phyloP scores from a whole-genome alignment of 148 eudicot genomes.

The Amaranthus palmeri region DNA sequence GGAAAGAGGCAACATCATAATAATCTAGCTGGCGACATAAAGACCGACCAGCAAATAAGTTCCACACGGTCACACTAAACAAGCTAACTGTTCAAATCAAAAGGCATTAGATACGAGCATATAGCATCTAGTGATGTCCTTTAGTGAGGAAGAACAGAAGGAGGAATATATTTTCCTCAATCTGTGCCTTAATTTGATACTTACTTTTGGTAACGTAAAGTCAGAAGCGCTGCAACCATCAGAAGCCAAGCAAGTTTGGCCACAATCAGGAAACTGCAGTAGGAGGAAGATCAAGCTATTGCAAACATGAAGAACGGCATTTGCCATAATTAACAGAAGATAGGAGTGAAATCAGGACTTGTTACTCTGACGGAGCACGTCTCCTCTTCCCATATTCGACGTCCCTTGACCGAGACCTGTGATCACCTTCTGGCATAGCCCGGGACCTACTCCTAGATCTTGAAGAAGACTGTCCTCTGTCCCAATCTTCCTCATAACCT shows the following conservation, averaged over 20 bases:
- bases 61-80: slow-evolving; percentile 36
- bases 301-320: slow-evolving; percentile 13
- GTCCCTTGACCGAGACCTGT: slow-evolving; percentile 77
- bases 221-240: slow-evolving; percentile 29
- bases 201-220: slow-evolving; percentile 31
- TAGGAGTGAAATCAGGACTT: slow-evolving; percentile 5
- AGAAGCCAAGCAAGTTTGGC: slow-evolving; percentile 21
- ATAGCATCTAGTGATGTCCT: slow-evolving; percentile 26
- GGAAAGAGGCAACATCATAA: slow-evolving; percentile 1
- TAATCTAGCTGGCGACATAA: slow-evolving; percentile 18
- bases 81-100: slow-evolving; percentile 29
- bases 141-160: slow-evolving; percentile 23
- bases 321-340: not conserved
- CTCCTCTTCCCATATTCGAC: slow-evolving; percentile 83
- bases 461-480: slow-evolving; percentile 70
- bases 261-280: slow-evolving; percentile 18
- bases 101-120: slow-evolving; percentile 23
- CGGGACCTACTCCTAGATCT: slow-evolving; percentile 78
- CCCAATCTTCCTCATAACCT: slow-evolving; percentile 77
- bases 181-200: slow-evolving; percentile 23
- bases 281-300: slow-evolving; percentile 16
- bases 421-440: slow-evolving; percentile 63
- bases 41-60: slow-evolving; percentile 18
- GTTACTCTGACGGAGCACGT: slow-evolving; percentile 67
- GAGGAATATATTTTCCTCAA: slow-evolving; percentile 9